phyloP scores from a whole-genome alignment of 352 stramenopile species.

The Pythium apleroticum region DNA sequence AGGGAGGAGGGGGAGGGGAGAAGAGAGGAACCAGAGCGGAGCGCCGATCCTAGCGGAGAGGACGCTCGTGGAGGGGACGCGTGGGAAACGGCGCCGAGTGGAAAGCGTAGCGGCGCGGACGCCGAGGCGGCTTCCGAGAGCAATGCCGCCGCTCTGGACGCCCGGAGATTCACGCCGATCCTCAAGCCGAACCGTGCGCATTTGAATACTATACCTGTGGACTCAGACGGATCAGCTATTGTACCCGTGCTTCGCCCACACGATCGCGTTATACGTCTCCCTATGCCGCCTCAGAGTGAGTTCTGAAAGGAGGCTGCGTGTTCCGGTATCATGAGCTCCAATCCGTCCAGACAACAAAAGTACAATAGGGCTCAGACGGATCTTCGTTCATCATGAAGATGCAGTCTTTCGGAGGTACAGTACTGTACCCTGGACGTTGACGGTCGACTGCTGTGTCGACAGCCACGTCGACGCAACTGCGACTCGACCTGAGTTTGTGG shows the following conservation, averaged over 20 bases:
- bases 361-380: no score
- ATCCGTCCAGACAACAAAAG: no score
- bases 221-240: no score
- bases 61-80: not conserved
- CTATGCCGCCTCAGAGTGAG: not conserved
- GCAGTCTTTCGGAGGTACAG: not conserved
- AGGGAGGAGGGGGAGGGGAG: no score
- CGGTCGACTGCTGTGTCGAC: no score
- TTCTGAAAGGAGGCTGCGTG: not conserved
- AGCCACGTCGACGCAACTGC: not conserved
- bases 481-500: not conserved
- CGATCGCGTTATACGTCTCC: not conserved
- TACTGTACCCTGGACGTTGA: no score
- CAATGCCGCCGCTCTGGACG: not conserved
- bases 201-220: no score
- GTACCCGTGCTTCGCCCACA: no score
- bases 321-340: not conserved
- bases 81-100: not conserved
- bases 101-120: not conserved
- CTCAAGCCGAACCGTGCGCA: not conserved
- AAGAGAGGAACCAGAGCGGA: not conserved
- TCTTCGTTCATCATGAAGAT: not conserved
- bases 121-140: not conserved
- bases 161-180: not conserved
- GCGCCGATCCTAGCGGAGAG: conserved; percentile 1